Evolutionary conservation across 441 rosid species (phyloP).

Genomic region (Populus hybrid): DNA sequence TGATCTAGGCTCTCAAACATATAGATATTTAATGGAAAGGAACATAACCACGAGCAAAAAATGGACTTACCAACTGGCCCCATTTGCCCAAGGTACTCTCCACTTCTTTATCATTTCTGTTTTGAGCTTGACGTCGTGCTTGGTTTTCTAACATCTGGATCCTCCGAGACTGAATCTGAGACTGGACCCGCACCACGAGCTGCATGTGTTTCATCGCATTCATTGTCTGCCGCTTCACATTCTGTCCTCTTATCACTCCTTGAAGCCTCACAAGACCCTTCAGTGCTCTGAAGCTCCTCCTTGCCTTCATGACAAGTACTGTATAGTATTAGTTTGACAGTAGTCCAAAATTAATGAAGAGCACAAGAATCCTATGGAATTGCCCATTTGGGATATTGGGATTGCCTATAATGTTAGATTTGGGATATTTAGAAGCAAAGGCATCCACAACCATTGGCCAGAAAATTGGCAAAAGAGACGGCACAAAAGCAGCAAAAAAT

Average conservation of each 20-base stretch:
- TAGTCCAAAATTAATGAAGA: background rate
- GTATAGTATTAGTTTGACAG: slow-evolving; percentile 1
- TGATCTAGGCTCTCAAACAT: background rate
- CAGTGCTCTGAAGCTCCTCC: slow-evolving; percentile 82
- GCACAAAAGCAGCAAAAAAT: background rate
- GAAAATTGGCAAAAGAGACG: background rate
- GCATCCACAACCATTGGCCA: background rate
- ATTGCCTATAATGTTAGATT: background rate
- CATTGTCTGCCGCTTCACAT: slow-evolving; percentile 76
- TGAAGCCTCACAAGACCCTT: slow-evolving; percentile 95
- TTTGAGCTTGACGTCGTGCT: slow-evolving; percentile 51
- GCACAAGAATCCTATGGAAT: background rate
- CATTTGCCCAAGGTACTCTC: slow-evolving; percentile 56
- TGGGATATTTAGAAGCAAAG: background rate
- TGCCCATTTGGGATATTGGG: background rate
- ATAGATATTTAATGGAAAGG: background rate
- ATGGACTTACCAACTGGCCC: slow-evolving; percentile 48
- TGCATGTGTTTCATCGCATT: slow-evolving; percentile 94
- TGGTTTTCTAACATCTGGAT: too few species aligned
- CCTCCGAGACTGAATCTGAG: slow-evolving; percentile 91
- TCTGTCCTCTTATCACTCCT: slow-evolving; percentile 80
- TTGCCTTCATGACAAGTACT: slow-evolving; percentile 51
- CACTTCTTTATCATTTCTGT: slow-evolving; percentile 46
- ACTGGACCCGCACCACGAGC: slow-evolving; percentile 79
- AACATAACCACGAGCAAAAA: background rate